These are phyloP conservation scores for Nannochloris sp. DNA, from an alignment of 139 green algal species.

Conservation along the genomic window DNA sequence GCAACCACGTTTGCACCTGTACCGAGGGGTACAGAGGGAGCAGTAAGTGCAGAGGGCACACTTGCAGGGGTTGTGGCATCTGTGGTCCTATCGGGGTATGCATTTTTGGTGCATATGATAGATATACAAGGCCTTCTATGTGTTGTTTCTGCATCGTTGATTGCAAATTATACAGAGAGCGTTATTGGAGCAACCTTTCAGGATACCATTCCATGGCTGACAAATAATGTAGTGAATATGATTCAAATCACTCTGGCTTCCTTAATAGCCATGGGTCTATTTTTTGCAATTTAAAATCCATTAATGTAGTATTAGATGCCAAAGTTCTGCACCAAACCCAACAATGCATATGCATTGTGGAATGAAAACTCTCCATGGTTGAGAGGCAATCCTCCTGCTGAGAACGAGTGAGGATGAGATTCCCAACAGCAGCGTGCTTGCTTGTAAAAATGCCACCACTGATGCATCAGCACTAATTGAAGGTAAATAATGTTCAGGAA, in stretches of 20 bases:
- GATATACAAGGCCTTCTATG: constrained; percentile 16
- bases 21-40: constrained; percentile 88
- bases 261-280: constrained; percentile 32
- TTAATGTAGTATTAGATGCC: constrained; percentile 37
- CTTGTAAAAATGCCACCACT: constrained; percentile 32
- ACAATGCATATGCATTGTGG: constrained; percentile 36
- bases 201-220: constrained; percentile 70
- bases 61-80: constrained; percentile 62
- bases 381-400: constrained; percentile 35
- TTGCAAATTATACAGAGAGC: constrained; percentile 87
- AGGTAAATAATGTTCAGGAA: constrained; percentile 17
- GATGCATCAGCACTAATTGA: neutral
- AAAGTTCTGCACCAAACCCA: constrained; percentile 53
- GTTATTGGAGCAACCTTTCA: constrained; percentile 77
- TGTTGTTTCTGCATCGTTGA: constrained; percentile 40
- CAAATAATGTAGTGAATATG: constrained; percentile 93
- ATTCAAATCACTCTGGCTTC: constrained; percentile 87
- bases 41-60: constrained; percentile 89
- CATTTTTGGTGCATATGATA: constrained; percentile 38
- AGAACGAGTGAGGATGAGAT: constrained; percentile 34
- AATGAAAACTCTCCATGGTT: constrained; percentile 36
- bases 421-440: constrained; percentile 35
- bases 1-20: constrained; percentile 72
- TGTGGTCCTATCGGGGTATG: constrained; percentile 38
- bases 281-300: neutral